These are phyloP conservation scores for Solanum gracilifrons DNA, from an alignment of 257 asterid species.

Conservation along the genomic window DNA sequence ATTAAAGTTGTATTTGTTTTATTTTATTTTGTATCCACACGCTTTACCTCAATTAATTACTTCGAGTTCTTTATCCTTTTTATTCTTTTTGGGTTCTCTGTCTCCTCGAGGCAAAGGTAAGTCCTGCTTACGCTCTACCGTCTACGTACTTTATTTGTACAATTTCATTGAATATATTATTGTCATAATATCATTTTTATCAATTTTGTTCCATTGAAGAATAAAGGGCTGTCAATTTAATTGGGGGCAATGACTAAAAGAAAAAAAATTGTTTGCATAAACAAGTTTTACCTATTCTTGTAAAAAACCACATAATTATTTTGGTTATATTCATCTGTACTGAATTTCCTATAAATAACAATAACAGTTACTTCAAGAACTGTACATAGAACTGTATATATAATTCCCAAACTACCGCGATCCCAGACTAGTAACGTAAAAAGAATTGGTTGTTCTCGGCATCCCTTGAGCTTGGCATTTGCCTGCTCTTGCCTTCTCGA, in stretches of 20 bases:
- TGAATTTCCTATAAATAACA: not conserved
- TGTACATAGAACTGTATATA: not conserved
- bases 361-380: not conserved
- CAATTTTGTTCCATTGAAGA: not conserved
- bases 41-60: not conserved
- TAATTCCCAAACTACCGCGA: conserved; percentile 1
- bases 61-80: not conserved
- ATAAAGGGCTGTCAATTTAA: not conserved
- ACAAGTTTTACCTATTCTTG: not conserved
- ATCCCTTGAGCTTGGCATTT: conserved; percentile 26
- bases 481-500: conserved; percentile 38
- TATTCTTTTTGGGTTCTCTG: not conserved
- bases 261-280: not conserved
- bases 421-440: conserved; percentile 7
- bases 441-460: conserved; percentile 11
- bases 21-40: too few relatives aligned
- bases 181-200: not conserved
- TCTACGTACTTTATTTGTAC: not conserved
- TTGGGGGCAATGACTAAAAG: not conserved
- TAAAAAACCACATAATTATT: not conserved
- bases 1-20: too few relatives aligned
- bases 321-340: not conserved
- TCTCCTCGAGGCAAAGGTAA: not conserved
- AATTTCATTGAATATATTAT: not conserved
- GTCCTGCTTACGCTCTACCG: fast-evolving